These are phyloP conservation scores for Schizophyllum commune DNA, from an alignment of 1,284 basidiomycete genomes.

Conservation along the genomic window DNA sequence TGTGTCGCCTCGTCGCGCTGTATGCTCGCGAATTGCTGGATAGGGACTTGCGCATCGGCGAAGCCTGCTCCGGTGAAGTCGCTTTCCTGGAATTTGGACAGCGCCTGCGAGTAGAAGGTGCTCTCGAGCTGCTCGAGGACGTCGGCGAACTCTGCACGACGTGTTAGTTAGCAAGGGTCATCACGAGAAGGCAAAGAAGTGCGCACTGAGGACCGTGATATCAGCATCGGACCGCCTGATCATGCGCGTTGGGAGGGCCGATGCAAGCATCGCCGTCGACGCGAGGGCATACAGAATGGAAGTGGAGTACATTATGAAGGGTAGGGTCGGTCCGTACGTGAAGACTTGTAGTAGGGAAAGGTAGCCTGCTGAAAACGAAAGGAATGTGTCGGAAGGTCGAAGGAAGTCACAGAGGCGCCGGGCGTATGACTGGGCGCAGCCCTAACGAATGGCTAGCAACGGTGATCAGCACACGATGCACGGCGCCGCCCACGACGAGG, in stretches of 20 bases:
- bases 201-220: neutral
- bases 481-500: no score
- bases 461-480: neutral
- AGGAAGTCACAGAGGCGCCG: neutral
- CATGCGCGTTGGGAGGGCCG: neutral
- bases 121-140: slow-evolving; percentile 70
- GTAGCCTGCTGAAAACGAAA: neutral
- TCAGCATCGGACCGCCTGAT: neutral
- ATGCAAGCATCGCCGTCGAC: neutral
- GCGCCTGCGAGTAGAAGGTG: slow-evolving; percentile 60
- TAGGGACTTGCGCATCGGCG: slow-evolving; percentile 42
- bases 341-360: neutral
- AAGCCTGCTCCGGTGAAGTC: slow-evolving; percentile 71
- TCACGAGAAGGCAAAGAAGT: neutral
- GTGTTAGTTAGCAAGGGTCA: neutral
- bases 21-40: slow-evolving; percentile 57
- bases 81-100: slow-evolving; percentile 54
- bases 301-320: neutral
- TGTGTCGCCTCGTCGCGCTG: slow-evolving; percentile 60
- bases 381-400: neutral
- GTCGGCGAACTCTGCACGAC: slow-evolving; percentile 57
- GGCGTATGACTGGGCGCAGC: neutral
- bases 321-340: neutral
- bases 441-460: neutral
- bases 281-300: neutral